Conservation (phyloP, 83 land plant genomes). For the Picea mariana region DNA sequence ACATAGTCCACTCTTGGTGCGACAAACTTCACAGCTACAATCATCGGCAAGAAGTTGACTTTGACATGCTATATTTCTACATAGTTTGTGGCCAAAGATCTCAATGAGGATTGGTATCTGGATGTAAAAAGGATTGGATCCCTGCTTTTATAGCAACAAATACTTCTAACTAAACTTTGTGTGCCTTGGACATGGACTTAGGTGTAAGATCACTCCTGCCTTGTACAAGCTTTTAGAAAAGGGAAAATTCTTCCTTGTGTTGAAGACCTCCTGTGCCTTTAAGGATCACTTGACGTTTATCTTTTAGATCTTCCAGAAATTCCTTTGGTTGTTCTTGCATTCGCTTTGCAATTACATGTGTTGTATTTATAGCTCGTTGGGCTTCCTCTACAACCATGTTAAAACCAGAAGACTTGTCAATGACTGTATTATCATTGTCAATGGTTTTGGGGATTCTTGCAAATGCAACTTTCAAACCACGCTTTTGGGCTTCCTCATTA, state of each 20-base stretch:
- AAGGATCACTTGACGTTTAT: no score
- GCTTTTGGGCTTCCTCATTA: conserved; percentile 12
- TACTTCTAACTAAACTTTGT: conserved; percentile 83
- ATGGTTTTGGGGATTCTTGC: no score
- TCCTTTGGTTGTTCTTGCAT: no score
- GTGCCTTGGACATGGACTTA: conserved; percentile 63
- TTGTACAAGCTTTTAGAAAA: conserved; percentile 76
- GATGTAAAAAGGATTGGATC: conserved; percentile 92
- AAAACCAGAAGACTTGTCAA: no score
- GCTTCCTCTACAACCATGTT: no score
- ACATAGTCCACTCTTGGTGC: conserved; percentile 87
- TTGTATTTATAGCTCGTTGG: no score
- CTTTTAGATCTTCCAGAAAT: no score
- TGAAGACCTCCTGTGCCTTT: no score
- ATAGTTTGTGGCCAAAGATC: conserved; percentile 77
- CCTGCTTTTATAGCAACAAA: conserved; percentile 90
- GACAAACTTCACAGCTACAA: conserved; percentile 82
- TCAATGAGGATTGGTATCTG: conserved; percentile 82
- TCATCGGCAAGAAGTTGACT: conserved; percentile 88
- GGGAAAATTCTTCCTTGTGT: conserved; percentile 81
- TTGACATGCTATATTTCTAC: conserved; percentile 91
- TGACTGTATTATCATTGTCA: no score
- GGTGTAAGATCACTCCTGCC: conserved; percentile 74
- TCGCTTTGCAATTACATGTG: no score
- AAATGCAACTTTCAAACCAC: no score